Evolutionary conservation across 768 basidiomycete genomes (phyloP).

Genomic region (Pseudohyphozyma bogoriensis): DNA sequence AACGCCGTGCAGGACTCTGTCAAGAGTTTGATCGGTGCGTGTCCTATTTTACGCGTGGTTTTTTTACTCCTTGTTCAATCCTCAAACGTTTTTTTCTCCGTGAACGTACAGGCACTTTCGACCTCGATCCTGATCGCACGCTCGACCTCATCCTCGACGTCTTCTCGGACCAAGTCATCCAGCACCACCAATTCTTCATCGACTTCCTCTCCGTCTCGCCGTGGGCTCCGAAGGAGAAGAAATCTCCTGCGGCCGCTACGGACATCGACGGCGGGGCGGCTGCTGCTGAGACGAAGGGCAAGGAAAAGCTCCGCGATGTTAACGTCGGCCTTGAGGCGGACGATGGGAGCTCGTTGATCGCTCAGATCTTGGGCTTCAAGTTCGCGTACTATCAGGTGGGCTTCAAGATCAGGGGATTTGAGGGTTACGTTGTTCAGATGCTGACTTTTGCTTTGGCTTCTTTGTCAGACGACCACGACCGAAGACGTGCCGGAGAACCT

Average conservation of each 20-base stretch:
- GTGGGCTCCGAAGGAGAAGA: constrained; percentile 46
- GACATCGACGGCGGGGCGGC: constrained; percentile 33
- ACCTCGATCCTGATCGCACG: constrained; percentile 87
- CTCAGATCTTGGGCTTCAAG: constrained; percentile 97
- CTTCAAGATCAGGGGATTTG: not conserved
- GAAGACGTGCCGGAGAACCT: constrained; percentile 62
- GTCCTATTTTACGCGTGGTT: too few relatives aligned
- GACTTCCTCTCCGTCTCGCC: constrained; percentile 76
- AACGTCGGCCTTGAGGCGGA: constrained; percentile 32
- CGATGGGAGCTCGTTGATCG: constrained; percentile 37
- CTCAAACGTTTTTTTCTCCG: not conserved
- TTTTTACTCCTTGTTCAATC: not conserved
- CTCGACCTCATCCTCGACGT: constrained; percentile 90
- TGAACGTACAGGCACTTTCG: constrained; percentile 60
- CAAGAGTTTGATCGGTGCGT: constrained; percentile 61
- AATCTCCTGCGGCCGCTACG: not conserved
- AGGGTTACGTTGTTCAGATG: too few relatives aligned
- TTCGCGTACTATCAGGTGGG: constrained; percentile 79
- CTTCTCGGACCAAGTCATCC: constrained; percentile 65
- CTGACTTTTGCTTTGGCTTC: constrained; percentile 16
- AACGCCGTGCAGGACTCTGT: constrained; percentile 66
- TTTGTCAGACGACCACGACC: constrained; percentile 48
- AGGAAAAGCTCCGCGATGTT: constrained; percentile 22
- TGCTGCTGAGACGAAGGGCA: constrained; percentile 30
- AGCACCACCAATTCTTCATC: constrained; percentile 81